Evolutionary conservation across 2,329 filamentous ascomycete genomes (phyloP).

Genomic region (Trichophyton schoenleinii): DNA sequence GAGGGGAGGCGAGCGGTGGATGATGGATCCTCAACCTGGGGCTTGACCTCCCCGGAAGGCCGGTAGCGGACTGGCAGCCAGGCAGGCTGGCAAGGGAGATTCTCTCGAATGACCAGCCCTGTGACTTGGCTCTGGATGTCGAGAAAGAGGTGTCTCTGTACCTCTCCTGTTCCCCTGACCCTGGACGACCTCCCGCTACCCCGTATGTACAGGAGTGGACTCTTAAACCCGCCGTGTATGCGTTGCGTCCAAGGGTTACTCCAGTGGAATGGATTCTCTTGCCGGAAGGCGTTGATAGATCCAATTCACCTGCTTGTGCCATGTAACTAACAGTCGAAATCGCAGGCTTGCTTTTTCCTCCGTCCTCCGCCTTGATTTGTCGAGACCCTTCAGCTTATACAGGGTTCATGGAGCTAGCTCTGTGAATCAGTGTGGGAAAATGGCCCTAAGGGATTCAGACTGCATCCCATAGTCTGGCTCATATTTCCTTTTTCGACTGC

Average conservation of each 20-base stretch:
- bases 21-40: neutral
- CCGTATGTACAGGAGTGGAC: neutral
- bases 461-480: slow-evolving; percentile 2
- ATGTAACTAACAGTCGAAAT: neutral
- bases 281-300: slow-evolving; percentile 4
- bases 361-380: neutral
- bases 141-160: neutral
- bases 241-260: neutral
- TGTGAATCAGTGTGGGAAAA: neutral
- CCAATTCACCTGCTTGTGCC: slow-evolving; percentile 3
- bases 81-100: too few species aligned
- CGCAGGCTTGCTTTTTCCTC: slow-evolving; percentile 2
- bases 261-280: slow-evolving; percentile 1
- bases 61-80: neutral
- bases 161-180: neutral
- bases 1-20: too few species aligned
- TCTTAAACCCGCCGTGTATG: neutral
- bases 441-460: neutral
- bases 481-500: slow-evolving; percentile 1
- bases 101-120: too few species aligned
- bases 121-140: neutral
- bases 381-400: neutral
- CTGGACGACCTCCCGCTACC: neutral
- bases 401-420: slow-evolving; percentile 1
- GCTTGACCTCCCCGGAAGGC: neutral